A percentile compares a stretch with the other conserved stretches of the same genome.
Conservation (phyloP, 1,139 yeast genomes). For the Lizanozyma gosingica region DNA sequence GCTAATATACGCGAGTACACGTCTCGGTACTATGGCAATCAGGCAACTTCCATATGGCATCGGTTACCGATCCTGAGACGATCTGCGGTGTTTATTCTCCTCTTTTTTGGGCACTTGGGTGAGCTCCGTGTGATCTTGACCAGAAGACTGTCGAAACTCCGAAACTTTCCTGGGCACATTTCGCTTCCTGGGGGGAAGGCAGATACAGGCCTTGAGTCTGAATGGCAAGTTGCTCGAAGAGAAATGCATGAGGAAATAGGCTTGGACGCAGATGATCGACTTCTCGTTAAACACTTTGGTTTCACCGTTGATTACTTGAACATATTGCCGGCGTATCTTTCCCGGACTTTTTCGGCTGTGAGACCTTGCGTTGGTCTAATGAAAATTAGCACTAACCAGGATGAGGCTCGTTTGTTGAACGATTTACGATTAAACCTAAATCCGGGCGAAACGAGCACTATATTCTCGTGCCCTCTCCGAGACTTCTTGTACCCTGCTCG, state of each 20-base stretch:
- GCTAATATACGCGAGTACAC: conserved; percentile 15
- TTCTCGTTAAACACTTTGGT: conserved; percentile 36
- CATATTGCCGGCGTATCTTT: conserved; percentile 64
- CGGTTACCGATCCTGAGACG: conserved; percentile 52
- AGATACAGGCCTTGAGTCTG: conserved; percentile 54
- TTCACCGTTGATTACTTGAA: conserved; percentile 49
- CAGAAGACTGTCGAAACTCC: conserved; percentile 58
- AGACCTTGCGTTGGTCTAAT: conserved; percentile 73
- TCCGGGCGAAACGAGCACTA: conserved; percentile 64
- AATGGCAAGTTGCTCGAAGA: conserved; percentile 66
- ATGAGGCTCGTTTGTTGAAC: conserved; percentile 16
- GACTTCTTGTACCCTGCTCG: conserved; percentile 46
- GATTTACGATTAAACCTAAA: conserved; percentile 38
- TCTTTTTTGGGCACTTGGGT: conserved; percentile 63
- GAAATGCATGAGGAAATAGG: conserved; percentile 89
- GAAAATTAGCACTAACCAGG: conserved; percentile 13
- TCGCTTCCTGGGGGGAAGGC: conserved; percentile 89
- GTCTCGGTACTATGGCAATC: conserved; percentile 20
- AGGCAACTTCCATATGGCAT: conserved; percentile 45
- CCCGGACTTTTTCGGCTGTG: conserved; percentile 75
- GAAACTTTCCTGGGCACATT: conserved; percentile 78
- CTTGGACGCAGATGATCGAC: conserved; percentile 41
- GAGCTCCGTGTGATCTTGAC: conserved; percentile 73
- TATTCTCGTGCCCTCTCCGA: conserved; percentile 58
- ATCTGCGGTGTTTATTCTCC: conserved; percentile 65